Base-by-base conservation (phyloP, 2,329 filamentous ascomycete genomes). In the Proliferodiscus dingleyae region DNA sequence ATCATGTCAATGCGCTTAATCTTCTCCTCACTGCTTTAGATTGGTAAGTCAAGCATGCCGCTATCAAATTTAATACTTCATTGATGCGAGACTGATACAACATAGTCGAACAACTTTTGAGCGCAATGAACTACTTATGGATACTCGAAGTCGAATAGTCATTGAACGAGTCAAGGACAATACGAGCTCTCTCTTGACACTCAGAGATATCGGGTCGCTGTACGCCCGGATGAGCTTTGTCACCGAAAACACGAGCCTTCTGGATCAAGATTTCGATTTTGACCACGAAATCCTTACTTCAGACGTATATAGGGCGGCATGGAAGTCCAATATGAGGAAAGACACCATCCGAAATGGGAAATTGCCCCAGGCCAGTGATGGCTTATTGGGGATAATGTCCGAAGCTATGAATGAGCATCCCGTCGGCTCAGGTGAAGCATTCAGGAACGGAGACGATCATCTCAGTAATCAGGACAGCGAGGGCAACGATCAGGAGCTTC, bases 1-100 rank as follows among this genome's bases (percentile, higher is more conserved):
- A 47, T 15, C 45, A 47, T 33, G 33, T 37, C 1, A 47, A 42
- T 34, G 45, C 45, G 5, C 23, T 47, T 4, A 47, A 47, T 34
- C 45, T 47, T 33, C 45, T 47, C 15, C 32, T 47, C 21, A 39
- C 33, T n/a, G 45, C 26, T 2, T 38, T 47, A 22, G 21, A 42
- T 8, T 43, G 39, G 45, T 47, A 26, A 19, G 44, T 41, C 21
- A 19, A 23, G 15, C 19, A n/a, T 40, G 18, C 18, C 16, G 9
- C n/a, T 18, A 24, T 18, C 34, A 22, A 8, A 5, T 11, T 5
- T 5, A 21, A 7, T n/a, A 8, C 24, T 23, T 21, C 37, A 13
- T 9, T 11, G 5, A 18, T 3, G 32, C 8, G 11, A 10, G 13
- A 19, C 37, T 45, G 10, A 46, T 8, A 22, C 5, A 22, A 4